These are phyloP conservation scores for Lasiosphaeria hispida DNA, from an alignment of 495 filamentous ascomycete species.

Conservation along the genomic window DNA sequence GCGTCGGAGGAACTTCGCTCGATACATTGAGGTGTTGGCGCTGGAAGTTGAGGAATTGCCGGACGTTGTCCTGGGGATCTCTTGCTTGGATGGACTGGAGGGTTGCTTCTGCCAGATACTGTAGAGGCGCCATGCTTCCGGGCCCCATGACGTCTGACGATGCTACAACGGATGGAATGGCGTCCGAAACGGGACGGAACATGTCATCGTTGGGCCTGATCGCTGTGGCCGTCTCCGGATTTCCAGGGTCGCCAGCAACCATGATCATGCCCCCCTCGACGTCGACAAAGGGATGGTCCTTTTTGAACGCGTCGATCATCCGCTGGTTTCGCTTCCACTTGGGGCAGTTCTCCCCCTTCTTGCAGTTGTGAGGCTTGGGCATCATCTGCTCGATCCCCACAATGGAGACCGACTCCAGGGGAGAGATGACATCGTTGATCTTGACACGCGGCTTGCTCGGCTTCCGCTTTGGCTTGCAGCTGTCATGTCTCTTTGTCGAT, in stretches of 20 bases:
- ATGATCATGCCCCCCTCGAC: conserved; percentile 60
- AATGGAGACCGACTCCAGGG: conserved; percentile 82
- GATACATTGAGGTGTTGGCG: conserved; percentile 50
- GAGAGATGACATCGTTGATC: conserved; percentile 64
- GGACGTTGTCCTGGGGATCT: conserved; percentile 89
- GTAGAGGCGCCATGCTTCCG: conserved; percentile 55
- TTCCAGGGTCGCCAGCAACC: conserved; percentile 67
- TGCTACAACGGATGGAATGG: conserved; percentile 76
- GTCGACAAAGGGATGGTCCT: conserved; percentile 63
- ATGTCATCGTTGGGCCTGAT: conserved; percentile 40
- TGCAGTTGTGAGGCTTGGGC: conserved; percentile 80
- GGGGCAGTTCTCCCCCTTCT: conserved; percentile 83
- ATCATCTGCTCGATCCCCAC: conserved; percentile 87
- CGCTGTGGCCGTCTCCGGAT: conserved; percentile 58
- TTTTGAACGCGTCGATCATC: conserved; percentile 62
- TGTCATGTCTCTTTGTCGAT: not conserved
- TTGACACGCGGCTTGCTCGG: conserved; percentile 42
- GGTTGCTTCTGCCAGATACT: conserved; percentile 65
- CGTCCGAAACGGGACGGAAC: conserved; percentile 59
- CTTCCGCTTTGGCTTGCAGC: conserved; percentile 35
- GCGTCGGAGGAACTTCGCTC: conserved; percentile 54
- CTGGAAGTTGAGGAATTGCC: conserved; percentile 82
- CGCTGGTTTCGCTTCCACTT: conserved; percentile 75
- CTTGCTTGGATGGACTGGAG: conserved; percentile 63
- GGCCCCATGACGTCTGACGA: conserved; percentile 87